These are phyloP conservation scores for Grammothele lineata DNA, from an alignment of 768 basidiomycete genomes.

Conservation along the genomic window DNA sequence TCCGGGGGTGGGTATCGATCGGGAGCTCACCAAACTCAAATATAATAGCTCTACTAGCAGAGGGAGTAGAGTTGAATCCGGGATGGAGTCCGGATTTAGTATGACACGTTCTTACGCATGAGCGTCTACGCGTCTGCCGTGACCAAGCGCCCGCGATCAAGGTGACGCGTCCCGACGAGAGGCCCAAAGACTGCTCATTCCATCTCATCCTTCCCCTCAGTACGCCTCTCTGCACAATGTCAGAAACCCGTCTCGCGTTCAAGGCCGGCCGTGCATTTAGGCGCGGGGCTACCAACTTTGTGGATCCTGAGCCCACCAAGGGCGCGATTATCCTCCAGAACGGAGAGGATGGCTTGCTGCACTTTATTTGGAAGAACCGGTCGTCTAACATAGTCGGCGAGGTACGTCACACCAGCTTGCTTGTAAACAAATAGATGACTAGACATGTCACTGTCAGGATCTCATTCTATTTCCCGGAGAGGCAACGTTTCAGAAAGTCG, in stretches of 20 bases:
- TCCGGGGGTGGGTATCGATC: no score
- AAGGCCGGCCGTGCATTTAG: conserved; percentile 76
- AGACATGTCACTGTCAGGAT: conserved; percentile 49
- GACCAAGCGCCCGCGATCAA: conserved; percentile 4
- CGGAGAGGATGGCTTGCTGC: conserved; percentile 72
- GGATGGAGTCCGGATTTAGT: no score
- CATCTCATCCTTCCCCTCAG: no score
- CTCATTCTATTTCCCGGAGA: conserved; percentile 85
- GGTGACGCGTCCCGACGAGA: conserved; percentile 12
- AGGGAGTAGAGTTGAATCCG: no score
- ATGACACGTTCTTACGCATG: no score
- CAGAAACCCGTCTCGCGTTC: conserved; percentile 36
- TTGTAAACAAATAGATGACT: no score
- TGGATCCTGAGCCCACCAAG: conserved; percentile 66
- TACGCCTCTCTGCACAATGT: no score
- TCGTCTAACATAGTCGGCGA: conserved; percentile 57
- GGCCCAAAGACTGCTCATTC: no score
- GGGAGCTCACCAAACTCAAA: no score
- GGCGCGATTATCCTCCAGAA: conserved; percentile 67
- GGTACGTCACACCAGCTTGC: conserved; percentile 31
- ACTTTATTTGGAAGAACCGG: conserved; percentile 79
- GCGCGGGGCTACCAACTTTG: conserved; percentile 58
- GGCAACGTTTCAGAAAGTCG: conserved; percentile 73
- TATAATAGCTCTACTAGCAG: no score
- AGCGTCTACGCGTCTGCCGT: no score